Base-by-base conservation (phyloP, 2,329 filamentous ascomycete genomes). In the Colletotrichum truncatum region DNA sequence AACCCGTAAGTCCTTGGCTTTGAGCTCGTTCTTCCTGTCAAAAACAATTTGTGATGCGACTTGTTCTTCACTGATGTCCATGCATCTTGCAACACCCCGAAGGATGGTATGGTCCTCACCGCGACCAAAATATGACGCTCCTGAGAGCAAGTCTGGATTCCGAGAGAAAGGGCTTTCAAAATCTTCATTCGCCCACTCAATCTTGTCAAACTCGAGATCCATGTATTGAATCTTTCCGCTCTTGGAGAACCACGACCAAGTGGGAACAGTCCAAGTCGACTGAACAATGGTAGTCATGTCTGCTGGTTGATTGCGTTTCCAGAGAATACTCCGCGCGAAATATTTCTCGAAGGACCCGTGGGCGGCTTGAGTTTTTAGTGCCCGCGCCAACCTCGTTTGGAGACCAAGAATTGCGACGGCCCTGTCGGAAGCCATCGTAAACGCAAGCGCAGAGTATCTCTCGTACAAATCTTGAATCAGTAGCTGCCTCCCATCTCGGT, bases 201-300 rank as follows among this genome's bases (percentile, higher is more conserved):
- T 41, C 25, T 49, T 57, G 6, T 57, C 26, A n/a, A 63, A 57
- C 10, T 30, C n/a, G 1, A 57, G 59, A 6, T 43, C 3, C 59
- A 63, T 57, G 41, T 56, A 63, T 52, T 32, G 25, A 18, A 63
- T 63, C 7, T 38, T 41, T 12, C 59, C 59, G 3, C 16, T 25
- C 26, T 63, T 63, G 25, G 59, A 63, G 32, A 57, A 49, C 59
- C 59, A 63, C 2, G 59, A 63, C 59, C 59, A 63, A 7, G 16
- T 63, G 2, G 59, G 59, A n/a, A 63, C 52, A 11, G 8, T 32
- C 14, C 52, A 12, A 1, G 25, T 11, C 16, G 51, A 32, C 41
- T 57, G 59, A 11, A 21, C 8, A 4, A 63, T 49, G 5, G 32
- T 3, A 16, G 18, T 57, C 52, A 63, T 63, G 4, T 48, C 41